Evolutionary conservation across 2,329 filamentous ascomycete genomes (phyloP).

Genomic region (Tympanopsis confertula): DNA sequence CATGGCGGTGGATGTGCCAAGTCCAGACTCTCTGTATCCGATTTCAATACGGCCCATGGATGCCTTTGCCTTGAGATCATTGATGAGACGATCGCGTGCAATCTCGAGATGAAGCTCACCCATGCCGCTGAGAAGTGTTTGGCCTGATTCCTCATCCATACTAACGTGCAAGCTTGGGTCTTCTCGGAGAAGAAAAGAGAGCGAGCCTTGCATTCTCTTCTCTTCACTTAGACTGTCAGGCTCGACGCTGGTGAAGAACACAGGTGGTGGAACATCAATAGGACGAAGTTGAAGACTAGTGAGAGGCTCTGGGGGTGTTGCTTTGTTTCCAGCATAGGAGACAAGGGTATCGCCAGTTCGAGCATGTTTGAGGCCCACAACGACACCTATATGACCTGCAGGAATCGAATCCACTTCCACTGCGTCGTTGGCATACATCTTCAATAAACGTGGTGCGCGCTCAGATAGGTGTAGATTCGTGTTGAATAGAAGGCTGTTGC

Average conservation of each 20-base stretch:
- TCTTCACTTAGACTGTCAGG: slow-evolving; percentile 60
- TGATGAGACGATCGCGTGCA: slow-evolving; percentile 55
- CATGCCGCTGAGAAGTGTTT: slow-evolving; percentile 65
- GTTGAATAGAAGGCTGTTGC: slow-evolving; percentile 52
- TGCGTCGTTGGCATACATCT: slow-evolving; percentile 64
- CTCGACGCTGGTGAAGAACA: slow-evolving; percentile 65
- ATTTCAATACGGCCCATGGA: slow-evolving; percentile 64
- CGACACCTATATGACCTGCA: slow-evolving; percentile 46
- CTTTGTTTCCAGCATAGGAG: slow-evolving; percentile 44
- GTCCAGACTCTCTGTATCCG: slow-evolving; percentile 55
- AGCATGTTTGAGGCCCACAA: neutral
- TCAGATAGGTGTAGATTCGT: slow-evolving; percentile 55
- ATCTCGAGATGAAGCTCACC: slow-evolving; percentile 67
- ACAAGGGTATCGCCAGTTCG: slow-evolving; percentile 45
- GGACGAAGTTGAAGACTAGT: slow-evolving; percentile 54
- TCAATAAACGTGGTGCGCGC: slow-evolving; percentile 48
- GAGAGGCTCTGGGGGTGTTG: slow-evolving; percentile 45
- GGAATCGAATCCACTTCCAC: slow-evolving; percentile 54
- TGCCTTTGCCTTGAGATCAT: slow-evolving; percentile 63
- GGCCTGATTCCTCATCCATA: slow-evolving; percentile 59
- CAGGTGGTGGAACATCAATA: slow-evolving; percentile 59
- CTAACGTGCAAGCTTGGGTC: slow-evolving; percentile 60
- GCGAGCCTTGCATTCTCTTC: slow-evolving; percentile 51
- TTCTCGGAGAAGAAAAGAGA: slow-evolving; percentile 56
- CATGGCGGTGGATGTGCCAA: slow-evolving; percentile 29